Conservation (phyloP, 2,329 filamentous ascomycete genomes). For the Monosporascus sp. region DNA sequence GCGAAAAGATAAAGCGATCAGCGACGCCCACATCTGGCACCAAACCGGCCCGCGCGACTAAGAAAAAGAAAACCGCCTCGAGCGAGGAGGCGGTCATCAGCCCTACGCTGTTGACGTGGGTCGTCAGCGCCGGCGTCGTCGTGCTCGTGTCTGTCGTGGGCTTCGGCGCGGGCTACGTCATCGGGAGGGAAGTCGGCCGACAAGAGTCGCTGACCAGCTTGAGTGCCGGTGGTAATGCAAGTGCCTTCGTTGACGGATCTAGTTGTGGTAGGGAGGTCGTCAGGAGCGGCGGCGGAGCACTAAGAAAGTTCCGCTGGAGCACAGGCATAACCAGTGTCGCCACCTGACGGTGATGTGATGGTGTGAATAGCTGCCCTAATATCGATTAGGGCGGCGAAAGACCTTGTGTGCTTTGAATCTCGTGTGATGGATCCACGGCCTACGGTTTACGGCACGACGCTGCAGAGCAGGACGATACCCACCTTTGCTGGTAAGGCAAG, state of each 20-base stretch:
- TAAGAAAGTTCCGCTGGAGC: slow-evolving; percentile 51
- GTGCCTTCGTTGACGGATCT: slow-evolving; percentile 34
- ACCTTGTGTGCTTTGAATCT: too few relatives aligned
- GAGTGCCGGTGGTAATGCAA: slow-evolving; percentile 38
- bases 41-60: slow-evolving; percentile 42
- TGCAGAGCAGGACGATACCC: not conserved
- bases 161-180: slow-evolving; percentile 64
- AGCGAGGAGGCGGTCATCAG: slow-evolving; percentile 43
- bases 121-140: slow-evolving; percentile 61
- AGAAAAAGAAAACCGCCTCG: slow-evolving; percentile 53
- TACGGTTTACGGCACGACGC: not conserved
- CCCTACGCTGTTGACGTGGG: slow-evolving; percentile 59
- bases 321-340: slow-evolving; percentile 31
- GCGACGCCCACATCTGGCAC: slow-evolving; percentile 29
- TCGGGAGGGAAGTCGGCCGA: slow-evolving; percentile 60
- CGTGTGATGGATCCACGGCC: slow-evolving; percentile 10
- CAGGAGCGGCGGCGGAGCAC: slow-evolving; percentile 43
- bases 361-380: not conserved
- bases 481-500: not conserved
- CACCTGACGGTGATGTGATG: not conserved
- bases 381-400: not conserved
- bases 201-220: slow-evolving; percentile 49
- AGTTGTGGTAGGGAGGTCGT: slow-evolving; percentile 51
- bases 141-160: slow-evolving; percentile 64
- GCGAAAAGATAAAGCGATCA: slow-evolving; percentile 47